Percentiles rank a stretch among this genome's conserved stretches.
Evolutionary conservation across 495 filamentous ascomycete species (phyloP).

Genomic region (Aspergillus bridgeri): DNA sequence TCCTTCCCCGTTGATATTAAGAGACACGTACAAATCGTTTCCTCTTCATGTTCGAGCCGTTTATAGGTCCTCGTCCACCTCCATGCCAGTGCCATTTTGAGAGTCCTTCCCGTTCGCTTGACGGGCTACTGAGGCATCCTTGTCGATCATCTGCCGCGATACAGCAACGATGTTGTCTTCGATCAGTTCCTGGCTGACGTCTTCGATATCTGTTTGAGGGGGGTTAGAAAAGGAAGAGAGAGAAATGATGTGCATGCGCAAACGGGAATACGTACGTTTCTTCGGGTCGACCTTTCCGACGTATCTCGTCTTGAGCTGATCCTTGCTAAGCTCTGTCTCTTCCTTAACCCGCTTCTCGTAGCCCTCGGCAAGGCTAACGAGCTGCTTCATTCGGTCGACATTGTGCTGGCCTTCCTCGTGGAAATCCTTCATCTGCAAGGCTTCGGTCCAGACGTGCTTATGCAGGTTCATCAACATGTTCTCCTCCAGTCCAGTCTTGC

Average conservation of each 20-base stretch:
- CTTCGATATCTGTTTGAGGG: slow-evolving; percentile 67
- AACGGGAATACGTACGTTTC: slow-evolving; percentile 63
- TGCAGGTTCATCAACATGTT: slow-evolving; percentile 99
- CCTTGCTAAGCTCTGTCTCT: slow-evolving; percentile 93
- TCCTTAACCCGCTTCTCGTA: slow-evolving; percentile 99
- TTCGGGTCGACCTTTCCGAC: slow-evolving; percentile 98
- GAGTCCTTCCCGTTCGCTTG: slow-evolving; percentile 48
- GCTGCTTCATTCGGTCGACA: slow-evolving; percentile 76
- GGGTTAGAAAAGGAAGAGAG: slow-evolving; percentile 20
- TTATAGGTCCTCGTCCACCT: slow-evolving; percentile 58
- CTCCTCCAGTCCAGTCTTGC: slow-evolving; percentile 96
- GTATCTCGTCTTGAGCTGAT: slow-evolving; percentile 97
- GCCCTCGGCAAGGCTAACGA: slow-evolving; percentile 86
- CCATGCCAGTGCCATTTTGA: slow-evolving; percentile 54
- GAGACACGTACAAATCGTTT: neutral
- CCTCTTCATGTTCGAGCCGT: slow-evolving; percentile 12
- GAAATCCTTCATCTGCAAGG: slow-evolving; percentile 96
- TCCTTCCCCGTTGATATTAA: neutral
- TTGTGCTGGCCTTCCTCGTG: slow-evolving; percentile 76
- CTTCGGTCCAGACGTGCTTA: slow-evolving; percentile 99
- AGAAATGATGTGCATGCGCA: neutral
- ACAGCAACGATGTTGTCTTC: slow-evolving; percentile 99
- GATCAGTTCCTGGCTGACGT: slow-evolving; percentile 91
- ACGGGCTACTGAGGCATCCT: slow-evolving; percentile 76
- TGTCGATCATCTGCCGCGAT: slow-evolving; percentile 97